Evolutionary conservation across 768 basidiomycete species (phyloP).

Genomic region (Rhodotorula kratochvilovae): DNA sequence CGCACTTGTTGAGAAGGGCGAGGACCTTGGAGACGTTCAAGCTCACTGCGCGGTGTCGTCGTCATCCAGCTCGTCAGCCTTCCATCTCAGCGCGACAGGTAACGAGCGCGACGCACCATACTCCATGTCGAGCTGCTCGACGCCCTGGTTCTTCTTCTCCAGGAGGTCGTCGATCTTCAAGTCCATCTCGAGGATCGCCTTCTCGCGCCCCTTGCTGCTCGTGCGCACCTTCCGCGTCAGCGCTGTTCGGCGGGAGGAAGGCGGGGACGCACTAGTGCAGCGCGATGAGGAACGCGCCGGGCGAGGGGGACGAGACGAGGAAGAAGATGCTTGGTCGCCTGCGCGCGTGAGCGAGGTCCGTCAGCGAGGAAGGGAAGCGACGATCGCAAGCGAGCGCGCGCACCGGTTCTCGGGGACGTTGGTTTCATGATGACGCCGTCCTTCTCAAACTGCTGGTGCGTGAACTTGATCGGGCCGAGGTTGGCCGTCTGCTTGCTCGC

Average conservation of each 20-base stretch:
- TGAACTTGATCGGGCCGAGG: slow-evolving; percentile 93
- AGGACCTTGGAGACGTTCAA: slow-evolving; percentile 35
- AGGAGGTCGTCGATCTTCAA: slow-evolving; percentile 95
- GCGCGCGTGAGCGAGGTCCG: background rate
- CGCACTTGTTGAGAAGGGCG: slow-evolving; percentile 37
- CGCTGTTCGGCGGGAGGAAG: too few species aligned
- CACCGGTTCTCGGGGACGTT: slow-evolving; percentile 98
- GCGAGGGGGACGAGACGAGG: slow-evolving; percentile 95
- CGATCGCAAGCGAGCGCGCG: too few species aligned
- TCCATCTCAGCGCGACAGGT: background rate
- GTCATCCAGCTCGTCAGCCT: background rate
- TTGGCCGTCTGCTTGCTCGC: slow-evolving; percentile 67
- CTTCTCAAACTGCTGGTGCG: slow-evolving; percentile 96
- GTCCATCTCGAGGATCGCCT: slow-evolving; percentile 95
- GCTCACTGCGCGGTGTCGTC: slow-evolving; percentile 3
- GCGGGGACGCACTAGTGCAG: slow-evolving; percentile 73
- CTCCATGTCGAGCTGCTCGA: slow-evolving; percentile 90
- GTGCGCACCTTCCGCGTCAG: background rate
- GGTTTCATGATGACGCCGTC: slow-evolving; percentile 99
- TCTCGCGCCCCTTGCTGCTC: slow-evolving; percentile 69
- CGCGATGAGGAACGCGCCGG: slow-evolving; percentile 97
- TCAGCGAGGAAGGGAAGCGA: too few species aligned
- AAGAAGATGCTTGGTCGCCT: slow-evolving; percentile 98
- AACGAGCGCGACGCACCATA: slow-evolving; percentile 65
- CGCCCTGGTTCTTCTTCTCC: slow-evolving; percentile 99